These are phyloP conservation scores for Coprinopsis marcescibilis DNA, from an alignment of 768 basidiomycete genomes.

Conservation along the genomic window DNA sequence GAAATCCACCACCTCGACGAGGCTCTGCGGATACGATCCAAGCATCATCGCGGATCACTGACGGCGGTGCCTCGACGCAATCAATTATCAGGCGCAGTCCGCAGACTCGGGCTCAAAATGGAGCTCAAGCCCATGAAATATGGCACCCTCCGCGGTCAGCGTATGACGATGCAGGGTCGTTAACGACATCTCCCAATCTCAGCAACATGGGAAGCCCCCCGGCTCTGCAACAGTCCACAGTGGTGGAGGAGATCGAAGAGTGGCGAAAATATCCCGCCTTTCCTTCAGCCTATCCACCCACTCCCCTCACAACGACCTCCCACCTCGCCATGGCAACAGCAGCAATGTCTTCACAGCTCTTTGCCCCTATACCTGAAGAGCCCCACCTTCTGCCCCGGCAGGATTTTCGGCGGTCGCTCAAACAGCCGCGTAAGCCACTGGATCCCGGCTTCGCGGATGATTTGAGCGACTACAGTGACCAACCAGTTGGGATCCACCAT, in stretches of 20 bases:
- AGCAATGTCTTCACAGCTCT: constrained; percentile 16
- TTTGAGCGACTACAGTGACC: constrained; percentile 51
- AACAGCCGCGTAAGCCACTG: constrained; percentile 52
- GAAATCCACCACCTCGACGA: not conserved
- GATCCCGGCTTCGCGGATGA: constrained; percentile 52
- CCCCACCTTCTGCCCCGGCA: constrained; percentile 25
- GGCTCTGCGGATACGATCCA: not conserved
- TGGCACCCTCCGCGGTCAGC: constrained; percentile 58
- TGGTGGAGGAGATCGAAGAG: constrained; percentile 43
- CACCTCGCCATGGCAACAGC: constrained; percentile 23
- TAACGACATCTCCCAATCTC: constrained; percentile 16
- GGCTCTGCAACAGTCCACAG: constrained; percentile 13
- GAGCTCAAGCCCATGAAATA: constrained; percentile 36
- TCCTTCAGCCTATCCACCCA: constrained; percentile 73
- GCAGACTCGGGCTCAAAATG: not conserved
- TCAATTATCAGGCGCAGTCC: not conserved
- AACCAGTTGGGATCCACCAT: constrained; percentile 34
- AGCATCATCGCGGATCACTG: not conserved
- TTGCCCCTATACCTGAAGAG: constrained; percentile 38
- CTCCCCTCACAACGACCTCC: constrained; percentile 43
- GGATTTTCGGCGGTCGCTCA: constrained; percentile 73
- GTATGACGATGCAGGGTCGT: constrained; percentile 27
- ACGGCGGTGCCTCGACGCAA: not conserved
- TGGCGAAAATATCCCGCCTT: constrained; percentile 72
- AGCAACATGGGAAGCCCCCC: constrained; percentile 9